Evolutionary conservation across 2,329 filamentous ascomycete species (phyloP), one percentile per base, ranked within the genome.

Genomic region (Metarhizium rileyi): DNA sequence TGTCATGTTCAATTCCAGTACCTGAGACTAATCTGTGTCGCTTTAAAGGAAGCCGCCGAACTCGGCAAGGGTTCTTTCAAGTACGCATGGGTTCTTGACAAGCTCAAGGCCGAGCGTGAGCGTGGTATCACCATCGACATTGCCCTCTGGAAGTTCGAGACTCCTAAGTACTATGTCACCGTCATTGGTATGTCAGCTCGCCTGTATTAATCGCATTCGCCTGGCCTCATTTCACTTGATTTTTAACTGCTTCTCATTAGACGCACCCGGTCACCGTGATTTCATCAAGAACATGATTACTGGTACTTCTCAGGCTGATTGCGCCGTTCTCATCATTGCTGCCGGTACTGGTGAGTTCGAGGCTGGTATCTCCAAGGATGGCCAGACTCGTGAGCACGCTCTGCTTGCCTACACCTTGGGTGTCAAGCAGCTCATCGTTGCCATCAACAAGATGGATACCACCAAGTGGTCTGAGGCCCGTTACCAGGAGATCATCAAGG

Each of bases 201-300:
- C 30, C 0, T 6, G 33, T 2, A 30, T 35, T 7, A 27, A 33
- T 49, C 12, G 18, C n/a, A 23, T 40, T 3, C 36, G 9, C 1
- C 22, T 20, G n/a, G 3, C 38, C n/a, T n/a, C 2, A 10, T 20
- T 38, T n/a, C n/a, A n/a, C n/a, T n/a, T 20, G 38, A 14, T 25
- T 42, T 4, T 22, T 42, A 25, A 42, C n/a, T 3, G 5, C 38
- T 4, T 20, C 5, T 0, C 1, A 16, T 9, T 62, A 86, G 88
- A 98, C 71, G 93, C 93, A 75, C 93, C 93, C 70, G 93, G 93
- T 78, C 93, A 98, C 80, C 91, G 93, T 93, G 93, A 98, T 73
- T 98, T 97, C 84, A 97, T 98, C 89, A 98, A 98, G 91, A 98
- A 97, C 90, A 98, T 98, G 93, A 98, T 98, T 77, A 97, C 93